Percentiles rank a stretch among this genome's conserved stretches.
These are phyloP conservation scores for Diutina ranongensis DNA, from an alignment of 1,139 yeast genomes.

Conservation along the genomic window DNA sequence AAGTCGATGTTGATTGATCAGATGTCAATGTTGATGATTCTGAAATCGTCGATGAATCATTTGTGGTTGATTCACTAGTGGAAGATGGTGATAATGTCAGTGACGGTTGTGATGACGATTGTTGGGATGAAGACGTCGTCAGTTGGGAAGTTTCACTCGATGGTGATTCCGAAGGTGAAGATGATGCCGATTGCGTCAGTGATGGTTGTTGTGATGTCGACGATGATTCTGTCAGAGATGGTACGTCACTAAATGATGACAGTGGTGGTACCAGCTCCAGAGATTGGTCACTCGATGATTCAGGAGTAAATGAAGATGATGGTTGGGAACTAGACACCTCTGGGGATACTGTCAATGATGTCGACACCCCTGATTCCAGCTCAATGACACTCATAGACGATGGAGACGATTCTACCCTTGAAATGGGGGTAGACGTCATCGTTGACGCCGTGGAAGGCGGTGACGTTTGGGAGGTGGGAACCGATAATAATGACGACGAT, in stretches of 20 bases:
- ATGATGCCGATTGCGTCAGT: neutral
- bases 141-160: neutral
- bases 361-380: neutral
- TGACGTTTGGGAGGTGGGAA: neutral
- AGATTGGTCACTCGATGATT: neutral
- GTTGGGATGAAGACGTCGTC: neutral
- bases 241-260: neutral
- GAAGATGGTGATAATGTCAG: neutral
- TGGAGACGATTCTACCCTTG: too few relatives aligned
- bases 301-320: neutral
- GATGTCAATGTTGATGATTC: neutral
- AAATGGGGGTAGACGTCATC: neutral
- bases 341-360: neutral
- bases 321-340: neutral
- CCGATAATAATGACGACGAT: neutral
- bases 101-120: constrained; percentile 1
- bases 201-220: neutral
- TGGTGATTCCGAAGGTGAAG: constrained; percentile 3
- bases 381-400: too few relatives aligned
- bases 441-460: neutral
- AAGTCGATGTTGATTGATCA: neutral
- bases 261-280: neutral
- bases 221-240: neutral
- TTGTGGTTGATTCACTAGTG: neutral
- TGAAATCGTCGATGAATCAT: neutral